Evolutionary conservation across 1,284 basidiomycete species (phyloP).

Genomic region (Trichosporon ovoides): DNA sequence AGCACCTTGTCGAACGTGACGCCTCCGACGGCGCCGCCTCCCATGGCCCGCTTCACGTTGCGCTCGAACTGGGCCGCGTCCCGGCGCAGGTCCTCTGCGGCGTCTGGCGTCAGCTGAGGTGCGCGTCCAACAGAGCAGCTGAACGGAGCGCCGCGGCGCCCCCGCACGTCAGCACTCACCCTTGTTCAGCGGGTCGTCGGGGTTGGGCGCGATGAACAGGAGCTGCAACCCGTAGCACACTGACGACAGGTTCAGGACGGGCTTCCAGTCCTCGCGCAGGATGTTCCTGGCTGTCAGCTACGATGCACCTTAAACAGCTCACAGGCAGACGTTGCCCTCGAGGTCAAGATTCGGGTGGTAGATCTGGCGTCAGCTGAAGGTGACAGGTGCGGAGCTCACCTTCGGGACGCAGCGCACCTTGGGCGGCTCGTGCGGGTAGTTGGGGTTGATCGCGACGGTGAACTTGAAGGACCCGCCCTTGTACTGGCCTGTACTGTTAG

Average conservation of each 20-base stretch:
- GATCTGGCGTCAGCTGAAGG: slow-evolving; percentile 58
- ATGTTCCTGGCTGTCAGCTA: slow-evolving; percentile 61
- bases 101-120: slow-evolving; percentile 58
- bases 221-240: slow-evolving; percentile 98
- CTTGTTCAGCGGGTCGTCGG: slow-evolving; percentile 98
- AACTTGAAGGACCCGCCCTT: slow-evolving; percentile 89
- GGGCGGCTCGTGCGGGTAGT: slow-evolving; percentile 98
- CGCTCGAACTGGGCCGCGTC: slow-evolving; percentile 71
- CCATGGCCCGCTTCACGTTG: slow-evolving; percentile 80
- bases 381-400: slow-evolving; percentile 52
- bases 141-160: neutral
- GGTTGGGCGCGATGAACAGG: slow-evolving; percentile 96
- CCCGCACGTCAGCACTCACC: slow-evolving; percentile 55
- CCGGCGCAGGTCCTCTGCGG: slow-evolving; percentile 84
- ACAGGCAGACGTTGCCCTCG: slow-evolving; percentile 88
- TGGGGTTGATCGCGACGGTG: slow-evolving; percentile 91
- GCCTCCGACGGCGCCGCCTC: slow-evolving; percentile 67
- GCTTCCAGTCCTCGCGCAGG: slow-evolving; percentile 99
- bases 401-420: slow-evolving; percentile 97
- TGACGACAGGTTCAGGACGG: slow-evolving; percentile 87
- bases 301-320: slow-evolving; percentile 12
- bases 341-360: slow-evolving; percentile 99
- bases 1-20: slow-evolving; percentile 71
- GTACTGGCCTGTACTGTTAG: slow-evolving; percentile 78
- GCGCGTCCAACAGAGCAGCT: neutral